Percentiles rank a stretch among this genome's conserved stretches.
These are phyloP conservation scores for Pyrrhoderma lamaoense DNA, from an alignment of 1,284 basidiomycete genomes.

Conservation along the genomic window DNA sequence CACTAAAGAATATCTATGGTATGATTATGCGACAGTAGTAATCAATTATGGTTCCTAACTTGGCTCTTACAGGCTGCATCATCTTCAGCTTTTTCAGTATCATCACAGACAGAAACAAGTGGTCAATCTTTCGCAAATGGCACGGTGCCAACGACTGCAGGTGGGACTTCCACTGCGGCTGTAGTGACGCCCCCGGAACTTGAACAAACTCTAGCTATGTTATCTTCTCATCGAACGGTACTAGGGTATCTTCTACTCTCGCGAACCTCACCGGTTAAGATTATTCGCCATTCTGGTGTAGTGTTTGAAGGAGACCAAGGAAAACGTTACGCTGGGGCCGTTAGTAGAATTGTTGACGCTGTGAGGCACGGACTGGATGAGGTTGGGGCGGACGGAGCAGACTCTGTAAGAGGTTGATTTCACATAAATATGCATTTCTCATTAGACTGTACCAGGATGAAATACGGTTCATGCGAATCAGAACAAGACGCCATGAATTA, in stretches of 20 bases:
- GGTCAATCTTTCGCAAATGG: neutral
- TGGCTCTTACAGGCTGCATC: too few relatives aligned
- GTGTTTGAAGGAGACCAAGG: slow-evolving; percentile 87
- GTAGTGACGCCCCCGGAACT: slow-evolving; percentile 42
- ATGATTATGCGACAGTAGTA: too few relatives aligned
- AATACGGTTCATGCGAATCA: slow-evolving; percentile 81
- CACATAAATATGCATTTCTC: slow-evolving; percentile 4
- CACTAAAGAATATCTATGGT: too few relatives aligned
- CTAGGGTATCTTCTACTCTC: slow-evolving; percentile 84
- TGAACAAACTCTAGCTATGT: slow-evolving; percentile 68
- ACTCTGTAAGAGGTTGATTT: slow-evolving; percentile 37
- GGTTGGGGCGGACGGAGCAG: slow-evolving; percentile 49
- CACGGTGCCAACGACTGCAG: neutral
- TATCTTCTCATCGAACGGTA: slow-evolving; percentile 79
- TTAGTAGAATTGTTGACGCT: slow-evolving; percentile 73
- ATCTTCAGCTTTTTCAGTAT: slow-evolving; percentile 6
- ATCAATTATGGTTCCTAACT: too few relatives aligned
- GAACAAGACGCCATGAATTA: slow-evolving; percentile 85
- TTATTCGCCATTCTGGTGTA: slow-evolving; percentile 78
- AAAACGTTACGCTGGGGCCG: slow-evolving; percentile 66
- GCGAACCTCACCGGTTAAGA: slow-evolving; percentile 53
- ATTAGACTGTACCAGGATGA: slow-evolving; percentile 56
- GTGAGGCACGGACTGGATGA: slow-evolving; percentile 70
- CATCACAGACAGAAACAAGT: neutral
- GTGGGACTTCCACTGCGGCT: slow-evolving; percentile 2